A percentile compares a stretch with the other conserved stretches of the same genome.
Evolutionary conservation across 2,329 filamentous ascomycete species (phyloP).

Genomic region (Venturiaceae sp.): DNA sequence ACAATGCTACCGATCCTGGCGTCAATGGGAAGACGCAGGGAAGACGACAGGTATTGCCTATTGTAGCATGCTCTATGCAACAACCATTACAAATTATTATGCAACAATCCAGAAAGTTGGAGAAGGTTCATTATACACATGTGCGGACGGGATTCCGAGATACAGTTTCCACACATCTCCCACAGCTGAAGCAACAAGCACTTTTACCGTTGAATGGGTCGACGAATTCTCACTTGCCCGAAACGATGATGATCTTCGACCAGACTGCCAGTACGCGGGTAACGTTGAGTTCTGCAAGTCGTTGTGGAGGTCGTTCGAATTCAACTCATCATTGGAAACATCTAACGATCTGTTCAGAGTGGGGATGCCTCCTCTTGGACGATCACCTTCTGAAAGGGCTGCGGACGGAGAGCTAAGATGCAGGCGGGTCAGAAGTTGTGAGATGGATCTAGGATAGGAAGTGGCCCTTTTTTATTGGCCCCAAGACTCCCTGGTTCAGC

Average conservation of each 20-base stretch:
- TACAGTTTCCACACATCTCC: neutral
- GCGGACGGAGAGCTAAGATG: too few relatives aligned
- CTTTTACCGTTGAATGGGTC: neutral
- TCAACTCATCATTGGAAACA: too few relatives aligned
- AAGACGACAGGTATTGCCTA: neutral
- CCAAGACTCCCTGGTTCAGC: neutral
- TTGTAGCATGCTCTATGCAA: neutral
- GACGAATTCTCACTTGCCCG: too few relatives aligned
- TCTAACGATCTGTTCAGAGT: too few relatives aligned
- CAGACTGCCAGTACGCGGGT: neutral
- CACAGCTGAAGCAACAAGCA: neutral
- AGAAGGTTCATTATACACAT: neutral
- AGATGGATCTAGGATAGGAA: neutral
- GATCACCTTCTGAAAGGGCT: neutral
- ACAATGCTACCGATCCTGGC: neutral
- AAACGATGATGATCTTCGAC: neutral
- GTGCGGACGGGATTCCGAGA: neutral
- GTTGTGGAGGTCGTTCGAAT: too few relatives aligned
- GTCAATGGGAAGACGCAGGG: too few relatives aligned
- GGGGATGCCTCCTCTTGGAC: too few relatives aligned
- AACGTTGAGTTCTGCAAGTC: neutral
- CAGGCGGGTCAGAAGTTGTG: neutral
- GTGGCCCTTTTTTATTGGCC: neutral
- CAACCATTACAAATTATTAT: neutral
- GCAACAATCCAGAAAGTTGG: neutral